These are phyloP conservation scores for Leptosphaerulina australis DNA, from an alignment of 2,329 filamentous ascomycete species.

Conservation along the genomic window DNA sequence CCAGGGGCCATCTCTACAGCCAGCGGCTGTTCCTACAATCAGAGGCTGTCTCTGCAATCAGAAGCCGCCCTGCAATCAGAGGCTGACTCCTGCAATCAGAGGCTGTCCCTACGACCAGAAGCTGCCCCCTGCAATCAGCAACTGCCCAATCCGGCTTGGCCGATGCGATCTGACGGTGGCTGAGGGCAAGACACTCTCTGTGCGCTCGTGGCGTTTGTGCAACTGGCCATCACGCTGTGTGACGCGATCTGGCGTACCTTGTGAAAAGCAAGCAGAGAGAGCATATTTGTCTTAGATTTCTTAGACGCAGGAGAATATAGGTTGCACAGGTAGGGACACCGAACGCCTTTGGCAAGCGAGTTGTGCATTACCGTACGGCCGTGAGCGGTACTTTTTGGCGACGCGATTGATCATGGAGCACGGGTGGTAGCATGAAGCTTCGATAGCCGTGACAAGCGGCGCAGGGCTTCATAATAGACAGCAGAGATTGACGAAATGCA, in stretches of 20 bases:
- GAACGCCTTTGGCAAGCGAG: slow-evolving; percentile 16
- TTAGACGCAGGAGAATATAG: slow-evolving; percentile 29
- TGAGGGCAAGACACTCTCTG: slow-evolving; percentile 1
- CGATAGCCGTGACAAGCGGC: background rate
- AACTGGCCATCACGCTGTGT: slow-evolving; percentile 20
- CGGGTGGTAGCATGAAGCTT: no score
- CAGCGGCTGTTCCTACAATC: no score
- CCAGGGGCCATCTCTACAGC: no score
- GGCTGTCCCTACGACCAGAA: no score
- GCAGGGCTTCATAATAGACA: background rate
- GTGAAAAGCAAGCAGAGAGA: slow-evolving; percentile 22
- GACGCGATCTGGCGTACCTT: slow-evolving; percentile 23
- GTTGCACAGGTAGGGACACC: slow-evolving; percentile 34
- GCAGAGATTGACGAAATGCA: background rate
- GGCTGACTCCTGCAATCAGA: no score
- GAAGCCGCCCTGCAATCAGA: no score
- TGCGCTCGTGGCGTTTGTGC: slow-evolving; percentile 7
- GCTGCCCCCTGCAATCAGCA: no score
- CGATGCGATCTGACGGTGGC: slow-evolving; percentile 7
- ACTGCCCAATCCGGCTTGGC: background rate
- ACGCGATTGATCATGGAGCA: background rate
- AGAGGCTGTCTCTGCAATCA: no score
- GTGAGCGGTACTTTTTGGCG: background rate
- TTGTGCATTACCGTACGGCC: background rate
- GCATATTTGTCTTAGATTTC: slow-evolving; percentile 25